These are phyloP conservation scores for Ceratocystiopsis sp. DNA, from an alignment of 2,329 filamentous ascomycete genomes.

Conservation along the genomic window DNA sequence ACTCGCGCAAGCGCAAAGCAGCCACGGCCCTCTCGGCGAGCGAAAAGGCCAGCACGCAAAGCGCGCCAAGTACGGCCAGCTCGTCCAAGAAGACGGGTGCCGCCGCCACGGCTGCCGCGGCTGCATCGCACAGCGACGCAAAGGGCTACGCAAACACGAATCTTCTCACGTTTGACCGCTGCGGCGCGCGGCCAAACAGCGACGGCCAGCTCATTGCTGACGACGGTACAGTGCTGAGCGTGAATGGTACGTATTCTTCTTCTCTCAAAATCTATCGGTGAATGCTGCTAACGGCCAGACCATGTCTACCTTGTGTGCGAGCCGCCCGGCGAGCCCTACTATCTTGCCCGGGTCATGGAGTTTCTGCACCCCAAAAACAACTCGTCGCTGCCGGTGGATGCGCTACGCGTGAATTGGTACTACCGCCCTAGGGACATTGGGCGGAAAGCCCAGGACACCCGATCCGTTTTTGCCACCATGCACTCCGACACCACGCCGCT, in stretches of 20 bases:
- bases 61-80: constrained; percentile 4
- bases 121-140: constrained; percentile 15
- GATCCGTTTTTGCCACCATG: constrained; percentile 91
- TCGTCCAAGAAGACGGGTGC: constrained; percentile 7
- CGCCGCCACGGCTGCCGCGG: constrained; percentile 13
- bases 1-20: constrained; percentile 76
- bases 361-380: constrained; percentile 75
- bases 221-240: constrained; percentile 66
- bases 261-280: too few species aligned
- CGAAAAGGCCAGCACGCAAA: constrained; percentile 12
- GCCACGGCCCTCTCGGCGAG: constrained; percentile 18
- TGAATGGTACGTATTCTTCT: constrained; percentile 54
- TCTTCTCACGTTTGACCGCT: constrained; percentile 73
- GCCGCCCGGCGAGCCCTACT: constrained; percentile 94
- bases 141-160: constrained; percentile 49
- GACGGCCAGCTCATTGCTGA: constrained; percentile 72
- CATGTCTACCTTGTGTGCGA: constrained; percentile 95
- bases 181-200: constrained; percentile 44
- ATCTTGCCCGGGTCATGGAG: constrained; percentile 95
- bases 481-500: constrained; percentile 92
- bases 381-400: constrained; percentile 56
- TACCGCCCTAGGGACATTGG: constrained; percentile 93
- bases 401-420: constrained; percentile 92
- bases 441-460: constrained; percentile 77
- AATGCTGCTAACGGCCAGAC: constrained; percentile 24